Evolutionary conservation across 192 early-diverging fungal species (phyloP).

Genomic region (Podila horticola): DNA sequence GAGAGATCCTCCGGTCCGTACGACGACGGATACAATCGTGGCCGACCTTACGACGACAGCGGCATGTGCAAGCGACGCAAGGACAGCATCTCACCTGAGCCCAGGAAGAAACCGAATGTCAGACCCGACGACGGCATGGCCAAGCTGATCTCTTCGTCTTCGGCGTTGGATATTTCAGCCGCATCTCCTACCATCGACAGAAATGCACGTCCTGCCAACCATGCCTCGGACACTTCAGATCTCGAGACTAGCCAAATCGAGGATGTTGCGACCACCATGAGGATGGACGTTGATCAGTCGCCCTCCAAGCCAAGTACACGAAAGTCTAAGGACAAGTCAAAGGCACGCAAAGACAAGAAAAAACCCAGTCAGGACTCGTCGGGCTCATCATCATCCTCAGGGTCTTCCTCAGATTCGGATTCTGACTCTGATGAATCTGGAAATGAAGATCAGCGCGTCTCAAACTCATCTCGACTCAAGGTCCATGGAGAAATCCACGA

Average conservation of each 20-base stretch:
- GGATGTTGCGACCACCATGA: background rate
- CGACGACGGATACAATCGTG: background rate
- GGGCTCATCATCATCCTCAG: slow-evolving; percentile 4
- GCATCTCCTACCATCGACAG: background rate
- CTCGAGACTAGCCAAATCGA: background rate
- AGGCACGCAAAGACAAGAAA: background rate
- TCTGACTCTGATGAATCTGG: slow-evolving; percentile 25
- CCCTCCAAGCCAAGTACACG: background rate
- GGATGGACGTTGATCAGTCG: background rate
- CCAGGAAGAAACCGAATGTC: slow-evolving; percentile 3
- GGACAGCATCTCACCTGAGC: slow-evolving; percentile 13
- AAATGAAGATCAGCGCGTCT: background rate
- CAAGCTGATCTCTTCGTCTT: background rate
- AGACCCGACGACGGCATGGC: background rate
- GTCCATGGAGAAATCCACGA: slow-evolving; percentile 35
- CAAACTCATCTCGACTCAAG: slow-evolving; percentile 1
- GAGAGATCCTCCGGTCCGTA: background rate
- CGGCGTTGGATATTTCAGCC: background rate
- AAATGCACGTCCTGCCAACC: background rate
- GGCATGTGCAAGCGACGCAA: slow-evolving; percentile 15
- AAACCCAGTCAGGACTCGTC: background rate
- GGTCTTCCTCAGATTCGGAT: slow-evolving; percentile 16
- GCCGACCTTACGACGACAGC: background rate
- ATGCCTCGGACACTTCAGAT: no score
- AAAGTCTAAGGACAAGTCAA: background rate